Conservation (phyloP, 2,329 filamentous ascomycete genomes). For the Fusarium transvaalense region DNA sequence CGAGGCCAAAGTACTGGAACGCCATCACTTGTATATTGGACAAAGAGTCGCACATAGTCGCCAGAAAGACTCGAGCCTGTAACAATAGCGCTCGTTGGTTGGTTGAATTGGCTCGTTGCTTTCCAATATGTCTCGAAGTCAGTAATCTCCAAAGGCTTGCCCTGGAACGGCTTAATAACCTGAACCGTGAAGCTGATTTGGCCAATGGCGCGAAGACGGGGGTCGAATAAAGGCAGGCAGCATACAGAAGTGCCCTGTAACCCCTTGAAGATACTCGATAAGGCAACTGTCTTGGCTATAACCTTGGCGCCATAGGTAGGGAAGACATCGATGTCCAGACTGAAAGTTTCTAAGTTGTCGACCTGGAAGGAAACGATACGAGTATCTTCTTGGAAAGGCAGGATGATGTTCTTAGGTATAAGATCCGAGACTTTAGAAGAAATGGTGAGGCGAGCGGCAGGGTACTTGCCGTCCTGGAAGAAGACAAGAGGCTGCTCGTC, state of each 20-base stretch:
- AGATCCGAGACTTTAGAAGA: conserved; percentile 96
- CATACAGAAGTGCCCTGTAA: conserved; percentile 81
- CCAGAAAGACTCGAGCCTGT: conserved; percentile 95
- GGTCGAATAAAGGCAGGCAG: conserved; percentile 92
- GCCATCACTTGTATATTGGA: conserved; percentile 90
- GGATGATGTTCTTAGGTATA: conserved; percentile 94
- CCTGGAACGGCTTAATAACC: conserved; percentile 95
- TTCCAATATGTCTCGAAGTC: conserved; percentile 99
- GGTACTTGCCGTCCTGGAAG: conserved; percentile 97
- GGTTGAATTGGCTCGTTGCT: conserved; percentile 91
- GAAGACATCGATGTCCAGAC: conserved; percentile 97
- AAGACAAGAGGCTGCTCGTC: conserved; percentile 87
- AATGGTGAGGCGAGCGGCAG: conserved; percentile 92
- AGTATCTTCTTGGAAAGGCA: conserved; percentile 96
- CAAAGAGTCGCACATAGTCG: conserved; percentile 92
- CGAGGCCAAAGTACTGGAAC: conserved; percentile 88
- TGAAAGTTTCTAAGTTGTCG: conserved; percentile 91
- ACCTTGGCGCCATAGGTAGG: conserved; percentile 97
- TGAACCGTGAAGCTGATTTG: conserved; percentile 95
- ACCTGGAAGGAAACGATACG: conserved; percentile 95
- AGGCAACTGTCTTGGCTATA: conserved; percentile 93
- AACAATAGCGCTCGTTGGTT: conserved; percentile 83
- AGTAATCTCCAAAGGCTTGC: conserved; percentile 93
- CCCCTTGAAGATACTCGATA: conserved; percentile 86
- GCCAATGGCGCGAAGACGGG: conserved; percentile 89